phyloP scores from a whole-genome alignment of 2,329 filamentous ascomycete genomes.

The Colletotrichum magnum region DNA sequence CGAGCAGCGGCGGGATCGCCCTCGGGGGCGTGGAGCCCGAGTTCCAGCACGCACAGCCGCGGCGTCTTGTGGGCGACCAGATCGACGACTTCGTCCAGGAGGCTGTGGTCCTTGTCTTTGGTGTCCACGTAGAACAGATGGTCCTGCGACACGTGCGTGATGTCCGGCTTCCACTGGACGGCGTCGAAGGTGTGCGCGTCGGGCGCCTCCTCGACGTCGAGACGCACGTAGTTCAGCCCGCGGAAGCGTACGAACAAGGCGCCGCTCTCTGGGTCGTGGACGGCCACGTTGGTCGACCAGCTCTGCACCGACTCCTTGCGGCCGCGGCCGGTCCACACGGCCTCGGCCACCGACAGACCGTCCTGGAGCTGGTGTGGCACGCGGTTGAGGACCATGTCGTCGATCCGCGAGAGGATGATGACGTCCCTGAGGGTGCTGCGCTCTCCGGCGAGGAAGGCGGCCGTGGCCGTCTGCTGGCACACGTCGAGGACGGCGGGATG shows the following conservation, averaged over 20 bases:
- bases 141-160: background rate
- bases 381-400: no score
- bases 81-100: constrained; percentile 46
- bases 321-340: background rate
- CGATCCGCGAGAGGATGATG: constrained; percentile 29
- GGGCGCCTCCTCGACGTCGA: no score
- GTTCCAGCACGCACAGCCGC: constrained; percentile 49
- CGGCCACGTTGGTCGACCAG: no score
- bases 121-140: background rate
- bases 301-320: background rate
- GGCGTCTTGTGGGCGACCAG: constrained; percentile 54
- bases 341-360: background rate
- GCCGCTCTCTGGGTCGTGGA: no score
- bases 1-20: constrained; percentile 38
- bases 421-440: constrained; percentile 38
- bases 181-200: no score
- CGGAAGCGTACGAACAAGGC: no score
- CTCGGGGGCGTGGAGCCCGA: constrained; percentile 43
- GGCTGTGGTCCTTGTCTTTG: background rate
- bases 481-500: constrained; percentile 21
- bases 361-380: no score
- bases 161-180: background rate
- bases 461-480: constrained; percentile 34
- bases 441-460: constrained; percentile 20
- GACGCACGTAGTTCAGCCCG: no score